A percentile compares a stretch with the other conserved stretches of the same genome.
Evolutionary conservation across 1,284 basidiomycete species (phyloP).

Genomic region (Chondrostereum purpureum): DNA sequence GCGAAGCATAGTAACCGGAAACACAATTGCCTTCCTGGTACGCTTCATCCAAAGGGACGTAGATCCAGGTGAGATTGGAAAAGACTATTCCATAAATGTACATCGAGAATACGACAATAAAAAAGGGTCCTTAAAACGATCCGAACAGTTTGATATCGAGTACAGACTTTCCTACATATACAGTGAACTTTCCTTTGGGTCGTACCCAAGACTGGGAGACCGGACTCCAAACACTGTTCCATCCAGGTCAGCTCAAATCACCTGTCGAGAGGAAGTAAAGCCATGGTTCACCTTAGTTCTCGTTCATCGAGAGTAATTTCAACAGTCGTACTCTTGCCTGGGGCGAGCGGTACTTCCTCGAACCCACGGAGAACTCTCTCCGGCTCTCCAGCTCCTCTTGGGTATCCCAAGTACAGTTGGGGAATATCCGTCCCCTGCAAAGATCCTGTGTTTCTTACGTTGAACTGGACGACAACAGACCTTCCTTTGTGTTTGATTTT

Average conservation of each 20-base stretch:
- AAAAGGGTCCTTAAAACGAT: too few relatives aligned
- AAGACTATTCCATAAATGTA: not conserved
- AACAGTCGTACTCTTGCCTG: constrained; percentile 11
- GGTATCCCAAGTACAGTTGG: constrained; percentile 49
- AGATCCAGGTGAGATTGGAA: not conserved
- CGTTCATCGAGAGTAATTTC: constrained; percentile 9
- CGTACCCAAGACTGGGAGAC: constrained; percentile 11
- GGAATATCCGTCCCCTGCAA: constrained; percentile 48
- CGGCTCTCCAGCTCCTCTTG: constrained; percentile 29
- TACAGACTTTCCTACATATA: constrained; percentile 14
- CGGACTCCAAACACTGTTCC: constrained; percentile 13
- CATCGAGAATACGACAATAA: too few relatives aligned
- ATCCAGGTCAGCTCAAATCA: not conserved
- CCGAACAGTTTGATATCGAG: constrained; percentile 14
- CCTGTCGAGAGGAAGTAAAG: not conserved
- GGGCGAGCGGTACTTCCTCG: constrained; percentile 17
- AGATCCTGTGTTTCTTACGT: constrained; percentile 42
- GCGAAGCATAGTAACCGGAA: too few relatives aligned
- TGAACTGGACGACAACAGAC: constrained; percentile 37
- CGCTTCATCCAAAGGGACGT: not conserved
- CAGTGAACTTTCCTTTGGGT: constrained; percentile 13
- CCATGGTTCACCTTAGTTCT: constrained; percentile 15
- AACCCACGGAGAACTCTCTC: constrained; percentile 33
- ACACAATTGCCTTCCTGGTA: too few relatives aligned
- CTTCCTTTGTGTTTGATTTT: constrained; percentile 27